phyloP scores from a whole-genome alignment of 176 grass and related monocot species.

The Chloris gayana region DNA sequence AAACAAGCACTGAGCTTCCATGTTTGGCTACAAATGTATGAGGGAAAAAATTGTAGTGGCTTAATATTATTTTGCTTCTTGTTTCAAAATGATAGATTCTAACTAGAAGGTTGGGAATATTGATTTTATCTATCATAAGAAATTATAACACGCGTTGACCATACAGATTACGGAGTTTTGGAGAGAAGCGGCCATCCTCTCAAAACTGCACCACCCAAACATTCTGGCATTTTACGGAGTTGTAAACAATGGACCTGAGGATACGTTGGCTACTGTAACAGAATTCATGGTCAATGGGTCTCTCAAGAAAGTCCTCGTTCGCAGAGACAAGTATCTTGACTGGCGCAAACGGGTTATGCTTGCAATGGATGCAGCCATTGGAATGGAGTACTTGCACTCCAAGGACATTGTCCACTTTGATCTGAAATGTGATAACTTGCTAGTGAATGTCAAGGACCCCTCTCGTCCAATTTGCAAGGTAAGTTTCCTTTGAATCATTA shows the following conservation, averaged over 20 bases:
- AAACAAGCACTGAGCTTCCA: neutral
- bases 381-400: constrained; percentile 96
- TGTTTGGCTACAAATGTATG: neutral
- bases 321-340: constrained; percentile 78
- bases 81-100: constrained; percentile 15
- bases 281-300: constrained; percentile 95
- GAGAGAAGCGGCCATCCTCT: constrained; percentile 83
- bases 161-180: constrained; percentile 76
- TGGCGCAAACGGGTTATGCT: constrained; percentile 67
- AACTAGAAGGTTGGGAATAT: neutral
- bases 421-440: constrained; percentile 97
- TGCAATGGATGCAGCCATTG: constrained; percentile 94
- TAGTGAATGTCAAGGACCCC: constrained; percentile 90
- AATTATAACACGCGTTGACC: constrained; percentile 13
- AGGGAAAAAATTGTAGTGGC: neutral
- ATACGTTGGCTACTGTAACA: constrained; percentile 80
- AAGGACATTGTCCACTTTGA: constrained; percentile 93
- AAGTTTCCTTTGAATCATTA: constrained; percentile 25
- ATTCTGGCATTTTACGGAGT: constrained; percentile 89
- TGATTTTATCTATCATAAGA: constrained; percentile 13
- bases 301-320: constrained; percentile 75
- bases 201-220: constrained; percentile 92
- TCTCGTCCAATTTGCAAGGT: constrained; percentile 94
- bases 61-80: neutral
- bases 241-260: constrained; percentile 75